Base-by-base conservation (phyloP, 192 early-diverging fungal genomes). In the Gamsiella multidivaricata region DNA sequence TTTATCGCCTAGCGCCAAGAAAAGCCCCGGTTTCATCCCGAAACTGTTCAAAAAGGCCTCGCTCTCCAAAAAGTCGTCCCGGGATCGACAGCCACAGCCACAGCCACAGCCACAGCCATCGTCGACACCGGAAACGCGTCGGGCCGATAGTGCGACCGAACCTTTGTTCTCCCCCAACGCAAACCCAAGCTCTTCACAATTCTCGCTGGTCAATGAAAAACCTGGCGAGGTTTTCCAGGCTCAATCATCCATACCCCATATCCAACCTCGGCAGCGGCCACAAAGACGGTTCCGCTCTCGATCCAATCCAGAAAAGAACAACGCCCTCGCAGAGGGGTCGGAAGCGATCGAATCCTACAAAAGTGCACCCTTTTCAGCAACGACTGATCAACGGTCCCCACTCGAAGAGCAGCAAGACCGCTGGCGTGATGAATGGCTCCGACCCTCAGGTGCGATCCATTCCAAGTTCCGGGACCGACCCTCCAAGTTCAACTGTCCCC, bases 391-490 rank as follows among this genome's bases (percentile, higher is more conserved):
- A 31, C 18, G 12, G 23, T 31, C 22, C 2, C 37, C 47, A 26
- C 49, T 50, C 18, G 32, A 73, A 23, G 70, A 73, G 33, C 61
- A 73, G 51, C 65, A 64, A 52, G 58, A 62, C 36, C 59, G 41
- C 5, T 78, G 74, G 74, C 74, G 59, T 1, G 59, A 68, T 22
- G 74, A 78, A 50, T 78, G 74, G 74, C 74, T 78, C 14, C 51
- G 66, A 8, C 74, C 65, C 22, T 78, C 74, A 11, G 74, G 74
- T 0, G 74, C 74, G 3, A 78, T 78, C 28, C 61, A 56, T n/a
- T 63, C 65, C 53, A 43, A 62, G 52, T 78, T 78, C 26, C 53
- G 65, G 4, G 74, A 78, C 23, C 45, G 52, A 18, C 74, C 74
- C 32, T 46, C 74, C 2, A 68, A 68, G 33, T 78, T 78, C 61